Base-by-base conservation (phyloP, 768 basidiomycete genomes). In the Tricholoma sp. region DNA sequence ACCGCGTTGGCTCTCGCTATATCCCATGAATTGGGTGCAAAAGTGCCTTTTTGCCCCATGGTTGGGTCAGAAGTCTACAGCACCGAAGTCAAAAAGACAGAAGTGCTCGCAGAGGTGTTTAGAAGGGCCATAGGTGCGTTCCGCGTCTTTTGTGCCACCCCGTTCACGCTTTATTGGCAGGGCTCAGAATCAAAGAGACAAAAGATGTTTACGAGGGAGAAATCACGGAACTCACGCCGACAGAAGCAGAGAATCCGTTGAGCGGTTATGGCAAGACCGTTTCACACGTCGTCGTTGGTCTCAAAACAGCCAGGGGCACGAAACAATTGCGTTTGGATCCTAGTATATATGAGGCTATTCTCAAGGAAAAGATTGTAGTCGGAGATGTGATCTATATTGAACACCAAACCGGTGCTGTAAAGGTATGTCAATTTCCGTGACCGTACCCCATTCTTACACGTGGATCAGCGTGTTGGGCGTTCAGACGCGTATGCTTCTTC, bases 181-280 rank as follows among this genome's bases (percentile, higher is more conserved):
- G 96, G 47, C 81, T 98, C 34, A 85, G 96, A 68, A 97, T 98
- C 78, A 98, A 98, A 72, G 97, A 98, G 73, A 98, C 95, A 6
- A 98, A 99, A 69, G 94, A 97, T 66, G 94, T 98, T 6, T 98
- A 95, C 71, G 96, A 98, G 70, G 96, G 97, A 57, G 96, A 99
- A 74, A 90, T 99, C 15, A 98, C 96, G 7, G 96, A 98, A 66
- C 75, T 98, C 57, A 97, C 96, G 4, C 97, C 97, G 2, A 85
- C 92, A 17, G 97, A 98, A 74, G 83, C 96, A 11, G 96, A 98
- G 71, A 98, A 98, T 72, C 97, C 97, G 24, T 79, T 98, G 44
- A 94, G 90, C 53, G 95, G 96, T 39, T 98, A 98, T 70, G 97
- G 97, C 59, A 99, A 98, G 75, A 98, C 96, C 2, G 91, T 98